Evolutionary conservation across 169 alveolate species (phyloP), one percentile per base, ranked within the genome.

Genomic region (Cytauxzoon felis): DNA sequence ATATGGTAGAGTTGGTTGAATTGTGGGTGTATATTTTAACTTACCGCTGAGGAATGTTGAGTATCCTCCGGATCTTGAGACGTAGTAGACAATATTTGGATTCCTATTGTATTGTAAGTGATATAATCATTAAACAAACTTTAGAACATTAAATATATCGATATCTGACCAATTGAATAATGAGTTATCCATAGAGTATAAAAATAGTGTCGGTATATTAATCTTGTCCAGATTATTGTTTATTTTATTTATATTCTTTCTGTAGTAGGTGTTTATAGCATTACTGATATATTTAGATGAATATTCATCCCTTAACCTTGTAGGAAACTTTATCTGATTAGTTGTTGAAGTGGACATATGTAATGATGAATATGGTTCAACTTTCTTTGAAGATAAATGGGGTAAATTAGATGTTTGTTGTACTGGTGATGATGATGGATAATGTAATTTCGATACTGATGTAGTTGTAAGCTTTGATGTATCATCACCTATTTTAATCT

Each of bases 21-120:
- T n/a, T n/a, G n/a, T n/a, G n/a, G n/a, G n/a, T n/a, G n/a, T 13
- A 13, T 38, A n/a, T n/a, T n/a, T n/a, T n/a, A 3, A 43, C 69
- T 1, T 54, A 76, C 86, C 86, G 40, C 78, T 33, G 2, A 76
- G 65, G 32, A 65, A 76, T 0, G 86, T 76, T n/a, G 76, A 54
- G 33, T 64, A 64, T 0, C 86, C 86, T 1, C 86, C 86, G 29
- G 64, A 58, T 27, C 67, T 42, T 24, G 62, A 27, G 5, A 76
- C 59, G 47, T 65, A 76, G 66, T 76, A 61, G 23, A 66, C 80
- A 2, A 76, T 42, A 41, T 76, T 76, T 30, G 86, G 80, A 58
- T 76, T 76, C 65, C 59, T 43, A 24, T 51, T 13, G 5, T 5
- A 26, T 26, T 45, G 57, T 21, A 56, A 52, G 6, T 47, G 29